Percentiles rank a stretch among this genome's conserved stretches.
phyloP scores from a whole-genome alignment of 768 basidiomycete genomes.

The Tulasnella sp. region DNA sequence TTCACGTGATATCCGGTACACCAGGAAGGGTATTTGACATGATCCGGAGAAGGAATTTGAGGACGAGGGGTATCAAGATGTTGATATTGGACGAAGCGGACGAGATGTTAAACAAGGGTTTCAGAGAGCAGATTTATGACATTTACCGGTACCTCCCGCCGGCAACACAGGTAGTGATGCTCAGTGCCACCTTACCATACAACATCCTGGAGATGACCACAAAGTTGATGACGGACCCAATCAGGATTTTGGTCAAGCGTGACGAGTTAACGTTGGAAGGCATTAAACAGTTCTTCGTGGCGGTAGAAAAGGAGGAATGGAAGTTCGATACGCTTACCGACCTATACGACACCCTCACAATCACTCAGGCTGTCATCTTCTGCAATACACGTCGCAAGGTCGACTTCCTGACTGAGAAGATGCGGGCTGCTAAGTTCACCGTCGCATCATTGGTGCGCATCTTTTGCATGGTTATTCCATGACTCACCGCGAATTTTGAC shows the following conservation, averaged over 20 bases:
- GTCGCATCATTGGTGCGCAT: constrained; percentile 62
- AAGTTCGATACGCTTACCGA: constrained; percentile 98
- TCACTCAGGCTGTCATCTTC: constrained; percentile 98
- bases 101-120: constrained; percentile 91
- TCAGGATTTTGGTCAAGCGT: constrained; percentile 97
- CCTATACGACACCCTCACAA: constrained; percentile 95
- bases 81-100: constrained; percentile 91
- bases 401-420: constrained; percentile 98
- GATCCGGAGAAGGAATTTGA: constrained; percentile 87
- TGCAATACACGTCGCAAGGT: constrained; percentile 84
- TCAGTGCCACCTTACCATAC: constrained; percentile 91
- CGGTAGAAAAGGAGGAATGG: constrained; percentile 99
- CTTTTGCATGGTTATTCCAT: background rate
- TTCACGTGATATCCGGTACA: constrained; percentile 94
- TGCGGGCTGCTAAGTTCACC: constrained; percentile 97
- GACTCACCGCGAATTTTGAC: background rate
- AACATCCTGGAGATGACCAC: constrained; percentile 99
- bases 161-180: constrained; percentile 90
- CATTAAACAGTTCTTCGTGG: constrained; percentile 95
- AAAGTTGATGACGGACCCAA: constrained; percentile 98
- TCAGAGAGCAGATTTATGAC: constrained; percentile 99
- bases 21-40: constrained; percentile 98
- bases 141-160: constrained; percentile 96
- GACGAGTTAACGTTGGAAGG: constrained; percentile 96
- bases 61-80: constrained; percentile 98